Percentiles rank a stretch among this genome's conserved stretches.
These are phyloP conservation scores for Thyridium curvatum DNA, from an alignment of 2,329 filamentous ascomycete genomes.

Conservation along the genomic window DNA sequence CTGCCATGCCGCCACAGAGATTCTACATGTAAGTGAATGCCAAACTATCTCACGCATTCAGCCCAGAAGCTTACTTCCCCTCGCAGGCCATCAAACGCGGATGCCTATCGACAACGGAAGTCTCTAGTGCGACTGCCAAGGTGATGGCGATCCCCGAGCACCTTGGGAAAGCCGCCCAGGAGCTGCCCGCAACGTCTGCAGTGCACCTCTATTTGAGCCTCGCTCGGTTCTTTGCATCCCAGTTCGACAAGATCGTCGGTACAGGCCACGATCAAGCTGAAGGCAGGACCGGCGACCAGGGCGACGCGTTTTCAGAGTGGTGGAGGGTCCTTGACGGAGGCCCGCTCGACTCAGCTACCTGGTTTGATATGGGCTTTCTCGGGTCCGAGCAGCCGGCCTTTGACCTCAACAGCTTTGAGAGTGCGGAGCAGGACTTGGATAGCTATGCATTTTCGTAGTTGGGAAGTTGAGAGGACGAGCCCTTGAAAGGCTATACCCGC, in stretches of 20 bases:
- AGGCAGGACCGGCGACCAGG: slow-evolving; percentile 3
- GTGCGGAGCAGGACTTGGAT: too few relatives aligned
- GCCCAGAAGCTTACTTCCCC: not conserved
- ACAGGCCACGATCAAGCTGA: too few relatives aligned
- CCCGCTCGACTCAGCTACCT: slow-evolving; percentile 10
- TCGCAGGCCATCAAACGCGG: slow-evolving; percentile 7
- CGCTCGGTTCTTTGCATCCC: slow-evolving; percentile 8
- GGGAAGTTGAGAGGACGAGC: too few relatives aligned
- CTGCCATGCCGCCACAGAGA: slow-evolving; percentile 16
- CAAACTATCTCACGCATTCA: too few relatives aligned
- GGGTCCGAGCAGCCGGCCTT: slow-evolving; percentile 9
- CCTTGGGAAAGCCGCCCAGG: slow-evolving; percentile 9
- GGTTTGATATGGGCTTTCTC: slow-evolving; percentile 12
- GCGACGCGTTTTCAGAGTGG: slow-evolving; percentile 10
- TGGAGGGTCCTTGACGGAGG: slow-evolving; percentile 10
- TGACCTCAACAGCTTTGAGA: not conserved
- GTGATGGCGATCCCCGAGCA: slow-evolving; percentile 9
- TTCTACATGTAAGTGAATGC: slow-evolving; percentile 5
- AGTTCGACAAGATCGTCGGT: slow-evolving; percentile 7
- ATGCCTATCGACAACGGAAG: slow-evolving; percentile 4
- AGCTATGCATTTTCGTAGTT: too few relatives aligned
- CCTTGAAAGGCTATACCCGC: too few relatives aligned
- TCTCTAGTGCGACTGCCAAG: slow-evolving; percentile 8
- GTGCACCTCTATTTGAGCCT: slow-evolving; percentile 11
- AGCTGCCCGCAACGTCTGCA: slow-evolving; percentile 9